Percentiles rank a stretch among this genome's conserved stretches.
Conservation (phyloP, 2,329 filamentous ascomycete genomes). For the Emericellopsis cladophorae region DNA sequence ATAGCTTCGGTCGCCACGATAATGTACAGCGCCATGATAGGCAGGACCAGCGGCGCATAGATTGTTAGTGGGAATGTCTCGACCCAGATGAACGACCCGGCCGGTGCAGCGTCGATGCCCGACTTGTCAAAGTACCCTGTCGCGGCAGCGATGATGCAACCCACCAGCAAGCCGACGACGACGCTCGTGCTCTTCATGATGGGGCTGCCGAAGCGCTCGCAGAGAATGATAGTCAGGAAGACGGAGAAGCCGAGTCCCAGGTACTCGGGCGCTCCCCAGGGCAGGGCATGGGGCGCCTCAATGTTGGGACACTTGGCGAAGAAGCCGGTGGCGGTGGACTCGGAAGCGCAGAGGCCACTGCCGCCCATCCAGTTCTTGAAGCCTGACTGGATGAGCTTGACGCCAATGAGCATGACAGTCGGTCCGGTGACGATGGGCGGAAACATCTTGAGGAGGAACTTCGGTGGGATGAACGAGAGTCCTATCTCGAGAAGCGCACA, state of each 20-base stretch:
- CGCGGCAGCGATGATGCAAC: constrained; percentile 68
- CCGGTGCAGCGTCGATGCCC: constrained; percentile 60
- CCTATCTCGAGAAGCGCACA: constrained; percentile 58
- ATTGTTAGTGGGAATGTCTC: constrained; percentile 61
- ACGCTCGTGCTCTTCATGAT: constrained; percentile 77
- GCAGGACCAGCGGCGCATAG: constrained; percentile 62
- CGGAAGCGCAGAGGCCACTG: constrained; percentile 40
- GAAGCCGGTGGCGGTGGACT: constrained; percentile 34
- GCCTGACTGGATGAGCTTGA: constrained; percentile 57
- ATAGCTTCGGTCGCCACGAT: constrained; percentile 71
- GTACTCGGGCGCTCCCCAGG: constrained; percentile 69
- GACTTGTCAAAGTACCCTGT: constrained; percentile 66
- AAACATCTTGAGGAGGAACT: constrained; percentile 57
- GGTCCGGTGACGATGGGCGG: constrained; percentile 69
- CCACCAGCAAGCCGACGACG: constrained; percentile 58
- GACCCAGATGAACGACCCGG: constrained; percentile 66
- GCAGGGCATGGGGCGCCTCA: constrained; percentile 55
- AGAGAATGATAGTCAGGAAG: constrained; percentile 67
- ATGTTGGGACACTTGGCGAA: constrained; percentile 56
- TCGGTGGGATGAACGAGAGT: constrained; percentile 63
- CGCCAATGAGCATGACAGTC: constrained; percentile 59
- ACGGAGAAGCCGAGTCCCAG: constrained; percentile 70
- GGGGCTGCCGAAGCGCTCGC: constrained; percentile 69
- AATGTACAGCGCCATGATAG: constrained; percentile 56
- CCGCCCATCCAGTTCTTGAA: constrained; percentile 73